Conservation (phyloP, 148 eudicot genomes). For the Chenopodium formosanum region DNA sequence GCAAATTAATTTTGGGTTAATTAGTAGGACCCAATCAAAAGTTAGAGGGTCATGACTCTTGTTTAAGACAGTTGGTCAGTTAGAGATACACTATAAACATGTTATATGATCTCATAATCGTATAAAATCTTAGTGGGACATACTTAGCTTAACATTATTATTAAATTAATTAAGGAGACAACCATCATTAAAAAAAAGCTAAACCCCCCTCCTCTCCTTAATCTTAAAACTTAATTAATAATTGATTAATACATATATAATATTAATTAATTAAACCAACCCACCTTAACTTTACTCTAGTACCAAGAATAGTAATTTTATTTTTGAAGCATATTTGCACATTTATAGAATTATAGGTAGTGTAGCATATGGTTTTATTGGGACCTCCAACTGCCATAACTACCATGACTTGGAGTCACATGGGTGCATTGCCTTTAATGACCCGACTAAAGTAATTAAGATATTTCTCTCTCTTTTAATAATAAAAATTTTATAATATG, state of each 20-base stretch:
- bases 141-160: background rate
- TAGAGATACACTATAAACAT: conserved; percentile 4
- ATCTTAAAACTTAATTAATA: conserved; percentile 2
- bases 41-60: background rate
- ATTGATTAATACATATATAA: background rate
- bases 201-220: background rate
- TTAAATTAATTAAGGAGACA: background rate
- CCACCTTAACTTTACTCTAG: background rate
- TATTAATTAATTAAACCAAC: background rate
- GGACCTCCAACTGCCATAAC: conserved; percentile 45
- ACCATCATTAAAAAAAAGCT: background rate
- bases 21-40: conserved; percentile 7
- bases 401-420: conserved; percentile 31
- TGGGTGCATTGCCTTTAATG: conserved; percentile 25
- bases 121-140: conserved; percentile 23
- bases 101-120: conserved; percentile 16
- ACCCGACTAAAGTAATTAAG: conserved; percentile 15
- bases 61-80: background rate
- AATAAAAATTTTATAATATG: background rate
- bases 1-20: background rate
- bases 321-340: background rate
- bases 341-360: background rate
- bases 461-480: too few species aligned
- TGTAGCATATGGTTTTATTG: conserved; percentile 4
- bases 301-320: conserved; percentile 1